Evolutionary conservation across 2,329 filamentous ascomycete genomes (phyloP), one percentile per base, ranked within the genome.

Genomic region (Grosmannia serpens): DNA sequence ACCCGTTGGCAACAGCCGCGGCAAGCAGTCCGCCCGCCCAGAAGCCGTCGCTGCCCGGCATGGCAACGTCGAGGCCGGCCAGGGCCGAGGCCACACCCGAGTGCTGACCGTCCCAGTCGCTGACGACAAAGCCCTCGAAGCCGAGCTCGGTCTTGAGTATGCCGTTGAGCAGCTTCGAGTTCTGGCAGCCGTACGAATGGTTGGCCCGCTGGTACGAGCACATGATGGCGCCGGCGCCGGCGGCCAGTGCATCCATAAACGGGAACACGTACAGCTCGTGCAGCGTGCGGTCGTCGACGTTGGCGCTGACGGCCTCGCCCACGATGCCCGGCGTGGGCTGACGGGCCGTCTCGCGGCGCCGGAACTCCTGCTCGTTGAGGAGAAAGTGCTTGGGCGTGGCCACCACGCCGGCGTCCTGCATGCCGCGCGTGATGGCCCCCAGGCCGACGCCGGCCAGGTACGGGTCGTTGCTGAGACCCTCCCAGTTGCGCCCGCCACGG

Each of bases 1-100:
- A 88, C 4, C 89, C 88, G 65, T 94, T 94, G 33, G 81, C 73
- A n/a, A 95, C 83, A 0, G 87, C 87, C 59, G 87, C 75, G 0
- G 86, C 87, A 59, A 95, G 71, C 67, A 91, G 91, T 0, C 61
- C 61, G 9, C 71, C 65, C 0, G 88, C 89, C 71, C 76, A 81
- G 2, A 83, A 76, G 0, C 76, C 77, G 4, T 67, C 70, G n/a
- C 72, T 71, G 54, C 29, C 55, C 0, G 83, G 83, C 83, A 86
- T 86, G 4, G 83, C 81, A 81, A 92, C 86, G 65, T 95, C 90
- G 2, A 85, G 69, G 0, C 83, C 83, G 5, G 78, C 75, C 35
- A 80, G 77, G 0, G 73, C 80, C 53, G 81, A 79, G 33, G 77
- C 73, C 0, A 85, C 71, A 13, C 76, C 74, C 31, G 81, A 75